phyloP scores from a whole-genome alignment of 2,329 filamentous ascomycete genomes.

The Diaporthe citri region DNA sequence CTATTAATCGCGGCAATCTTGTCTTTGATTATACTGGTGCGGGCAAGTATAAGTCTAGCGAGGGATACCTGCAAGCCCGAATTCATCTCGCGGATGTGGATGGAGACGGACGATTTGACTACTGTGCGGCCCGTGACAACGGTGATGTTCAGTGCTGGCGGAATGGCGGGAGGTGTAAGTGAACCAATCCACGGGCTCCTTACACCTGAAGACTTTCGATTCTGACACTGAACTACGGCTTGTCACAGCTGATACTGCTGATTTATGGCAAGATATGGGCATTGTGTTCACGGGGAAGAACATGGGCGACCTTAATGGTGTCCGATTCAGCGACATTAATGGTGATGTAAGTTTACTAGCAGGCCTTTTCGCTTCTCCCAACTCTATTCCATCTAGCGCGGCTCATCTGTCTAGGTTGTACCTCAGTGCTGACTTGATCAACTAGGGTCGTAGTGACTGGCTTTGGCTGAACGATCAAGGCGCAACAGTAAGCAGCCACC shows the following conservation, averaged over 20 bases:
- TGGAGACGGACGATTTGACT: slow-evolving; percentile 51
- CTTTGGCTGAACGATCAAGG: slow-evolving; percentile 8
- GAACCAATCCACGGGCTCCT: neutral
- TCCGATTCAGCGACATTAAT: slow-evolving; percentile 25
- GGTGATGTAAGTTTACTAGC: neutral
- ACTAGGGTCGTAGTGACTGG: neutral
- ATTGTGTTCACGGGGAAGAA: slow-evolving; percentile 41
- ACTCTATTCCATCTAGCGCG: neutral
- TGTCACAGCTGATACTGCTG: slow-evolving; percentile 9
- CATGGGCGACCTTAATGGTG: slow-evolving; percentile 42
- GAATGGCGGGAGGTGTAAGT: slow-evolving; percentile 32
- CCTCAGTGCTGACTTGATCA: neutral
- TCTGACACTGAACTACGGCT: neutral
- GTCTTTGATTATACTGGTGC: slow-evolving; percentile 32
- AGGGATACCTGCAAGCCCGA: slow-evolving; percentile 30
- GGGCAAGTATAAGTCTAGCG: slow-evolving; percentile 40
- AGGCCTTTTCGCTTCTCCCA: neutral
- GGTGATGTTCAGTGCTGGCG: slow-evolving; percentile 40
- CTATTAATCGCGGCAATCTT: slow-evolving; percentile 43
- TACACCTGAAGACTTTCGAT: neutral
- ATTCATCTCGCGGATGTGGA: slow-evolving; percentile 51
- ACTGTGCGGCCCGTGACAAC: slow-evolving; percentile 42
- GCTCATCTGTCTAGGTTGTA: rapidly evolving
- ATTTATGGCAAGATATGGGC: slow-evolving; percentile 52
- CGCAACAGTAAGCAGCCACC: neutral